A percentile compares a stretch with the other conserved stretches of the same genome.
Evolutionary conservation across 345 rosid species (phyloP).

Genomic region (Ailanthus altissimus): DNA sequence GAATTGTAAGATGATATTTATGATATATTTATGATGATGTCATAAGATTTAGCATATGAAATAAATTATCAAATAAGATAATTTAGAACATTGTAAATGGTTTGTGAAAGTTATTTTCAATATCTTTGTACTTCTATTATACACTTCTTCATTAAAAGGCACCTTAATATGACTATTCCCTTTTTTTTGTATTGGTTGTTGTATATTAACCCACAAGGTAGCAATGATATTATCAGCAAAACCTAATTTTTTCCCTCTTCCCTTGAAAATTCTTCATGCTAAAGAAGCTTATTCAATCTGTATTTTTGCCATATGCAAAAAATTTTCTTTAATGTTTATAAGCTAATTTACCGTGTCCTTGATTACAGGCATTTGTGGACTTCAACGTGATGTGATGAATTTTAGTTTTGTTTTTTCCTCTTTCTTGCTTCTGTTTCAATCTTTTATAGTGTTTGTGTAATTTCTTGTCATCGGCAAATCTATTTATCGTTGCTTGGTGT

Average conservation of each 20-base stretch:
- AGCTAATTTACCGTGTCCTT: not conserved
- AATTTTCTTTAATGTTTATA: not conserved
- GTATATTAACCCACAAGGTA: not conserved
- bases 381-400: not conserved
- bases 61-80: not conserved
- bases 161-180: not conserved
- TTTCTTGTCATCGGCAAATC: not conserved
- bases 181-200: not conserved
- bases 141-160: too few species aligned
- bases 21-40: not conserved
- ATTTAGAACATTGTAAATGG: not conserved
- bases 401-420: not conserved
- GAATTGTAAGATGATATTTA: not conserved
- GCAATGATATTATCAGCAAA: not conserved
- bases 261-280: not conserved
- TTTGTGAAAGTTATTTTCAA: not conserved
- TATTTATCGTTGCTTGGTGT: not conserved
- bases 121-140: not conserved
- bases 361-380: not conserved
- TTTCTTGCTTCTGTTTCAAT: not conserved
- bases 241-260: not conserved
- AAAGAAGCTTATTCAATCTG: not conserved
- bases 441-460: not conserved
- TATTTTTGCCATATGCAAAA: not conserved
- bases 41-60: not conserved